Evolutionary conservation across 257 asterid species (phyloP).

Genomic region (Vinca minor): DNA sequence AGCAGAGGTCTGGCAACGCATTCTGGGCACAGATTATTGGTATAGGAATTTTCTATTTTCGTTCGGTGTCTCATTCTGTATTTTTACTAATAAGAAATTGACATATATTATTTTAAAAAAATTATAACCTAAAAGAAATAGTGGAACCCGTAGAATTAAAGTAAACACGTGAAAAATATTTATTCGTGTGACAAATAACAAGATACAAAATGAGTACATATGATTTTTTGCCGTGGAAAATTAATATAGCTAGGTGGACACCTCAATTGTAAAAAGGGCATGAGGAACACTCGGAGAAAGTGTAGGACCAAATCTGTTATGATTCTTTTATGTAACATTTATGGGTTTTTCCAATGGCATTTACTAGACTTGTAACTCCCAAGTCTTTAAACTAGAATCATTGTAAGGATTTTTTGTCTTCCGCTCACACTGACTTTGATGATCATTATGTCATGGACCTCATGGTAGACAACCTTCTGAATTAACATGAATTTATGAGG

Average conservation of each 20-base stretch:
- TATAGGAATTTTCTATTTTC: too few species aligned
- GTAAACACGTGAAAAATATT: too few species aligned
- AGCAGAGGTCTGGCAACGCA: too few species aligned
- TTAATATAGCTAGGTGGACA: not conserved
- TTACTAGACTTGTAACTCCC: not conserved
- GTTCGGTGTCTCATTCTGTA: too few species aligned
- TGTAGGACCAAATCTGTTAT: not conserved
- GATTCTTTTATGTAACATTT: not conserved
- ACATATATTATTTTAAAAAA: too few species aligned
- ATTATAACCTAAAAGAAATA: too few species aligned
- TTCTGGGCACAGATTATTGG: too few species aligned
- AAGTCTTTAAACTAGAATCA: not conserved
- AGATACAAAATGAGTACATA: too few species aligned
- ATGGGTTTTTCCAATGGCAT: not conserved
- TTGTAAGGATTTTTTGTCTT: constrained; percentile 2
- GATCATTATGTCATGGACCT: constrained; percentile 6
- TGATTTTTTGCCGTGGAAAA: not conserved
- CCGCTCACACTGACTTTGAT: not conserved
- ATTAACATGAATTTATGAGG: constrained; percentile 5
- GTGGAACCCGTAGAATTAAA: too few species aligned
- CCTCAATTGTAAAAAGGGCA: not conserved
- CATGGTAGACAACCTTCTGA: not conserved
- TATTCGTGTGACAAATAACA: too few species aligned
- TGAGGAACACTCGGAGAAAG: not conserved
- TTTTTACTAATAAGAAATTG: too few species aligned